Base-by-base conservation (phyloP, 495 filamentous ascomycete genomes). In the Talaromyces thailandensis region DNA sequence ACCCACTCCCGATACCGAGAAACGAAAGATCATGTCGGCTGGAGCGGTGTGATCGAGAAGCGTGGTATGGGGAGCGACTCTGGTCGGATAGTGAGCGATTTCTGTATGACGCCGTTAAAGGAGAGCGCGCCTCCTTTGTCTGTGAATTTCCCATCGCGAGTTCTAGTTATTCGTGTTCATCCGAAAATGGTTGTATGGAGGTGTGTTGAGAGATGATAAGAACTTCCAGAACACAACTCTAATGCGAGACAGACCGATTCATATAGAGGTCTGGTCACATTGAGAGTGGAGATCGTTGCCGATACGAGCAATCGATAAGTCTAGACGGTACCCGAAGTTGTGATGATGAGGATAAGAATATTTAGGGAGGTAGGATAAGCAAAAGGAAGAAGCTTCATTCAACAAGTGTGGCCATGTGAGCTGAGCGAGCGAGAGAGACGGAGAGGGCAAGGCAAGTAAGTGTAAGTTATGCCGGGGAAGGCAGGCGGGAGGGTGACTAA, bases 11-110 rank as follows among this genome's bases (percentile, higher is more conserved):
- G 26, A 84, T 76, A 12, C 82, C 81, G 21, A 86, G 75, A 32
- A 85, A 73, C 9, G 81, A 83, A 24, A 86, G 73, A 62, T 86
- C 83, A 5, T 80, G 81, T 48, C 82, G 69, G 68, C 81, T 84
- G 24, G 78, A 71, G 68, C 83, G 76, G 28, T 73, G 75, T 58
- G 73, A 71, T 40, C 80, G 68, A 52, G 76, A 72, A 24, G 71
- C 68, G 60, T 74, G 72, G 64, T 77, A 74, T 57, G 75, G 66
- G 56, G 68, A 68, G 40, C 73, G 67, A 28, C 73, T 71, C 57
- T 73, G 64, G 29, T 65, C 65, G 60, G 76, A 71, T 31, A 73
- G 69, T 40, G 75, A 69, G 56, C 74, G 73, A 53, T 58, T 55
- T 16, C 67, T 70, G 52, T 64, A 63, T 58, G 73, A 68, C 16